A percentile compares a stretch with the other conserved stretches of the same genome.
Conservation (phyloP, 2,329 filamentous ascomycete genomes). For the Aspergillus calidoustus region DNA sequence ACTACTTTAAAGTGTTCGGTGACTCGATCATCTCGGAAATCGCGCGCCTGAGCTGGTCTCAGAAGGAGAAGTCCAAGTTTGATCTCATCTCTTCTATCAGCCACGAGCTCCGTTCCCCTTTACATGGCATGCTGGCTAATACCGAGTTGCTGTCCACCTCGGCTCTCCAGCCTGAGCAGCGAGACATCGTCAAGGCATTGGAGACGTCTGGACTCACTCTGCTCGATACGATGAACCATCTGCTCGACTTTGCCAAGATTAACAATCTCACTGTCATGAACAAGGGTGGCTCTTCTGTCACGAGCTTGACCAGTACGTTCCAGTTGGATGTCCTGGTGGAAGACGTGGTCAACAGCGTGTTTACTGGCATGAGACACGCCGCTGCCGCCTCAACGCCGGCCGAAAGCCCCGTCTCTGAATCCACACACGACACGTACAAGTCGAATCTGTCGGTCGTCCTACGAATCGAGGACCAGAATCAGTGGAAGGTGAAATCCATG, state of each 20-base stretch:
- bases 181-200: constrained; percentile 52
- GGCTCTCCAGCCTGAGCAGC: constrained; percentile 43
- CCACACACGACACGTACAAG: background rate
- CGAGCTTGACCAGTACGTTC: constrained; percentile 27
- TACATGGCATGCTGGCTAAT: constrained; percentile 55
- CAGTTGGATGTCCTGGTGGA: constrained; percentile 34
- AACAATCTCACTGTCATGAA: constrained; percentile 25
- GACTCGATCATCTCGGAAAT: constrained; percentile 43
- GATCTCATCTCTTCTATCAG: constrained; percentile 59
- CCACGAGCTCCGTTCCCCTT: constrained; percentile 56
- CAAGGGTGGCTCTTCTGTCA: constrained; percentile 3
- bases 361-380: constrained; percentile 23
- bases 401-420: background rate
- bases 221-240: constrained; percentile 52
- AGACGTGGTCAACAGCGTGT: constrained; percentile 26
- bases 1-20: constrained; percentile 42
- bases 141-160: constrained; percentile 56
- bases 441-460: constrained; percentile 23
- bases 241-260: constrained; percentile 39
- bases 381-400: constrained; percentile 17
- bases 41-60: constrained; percentile 38
- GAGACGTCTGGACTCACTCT: constrained; percentile 57
- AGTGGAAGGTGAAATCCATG: constrained; percentile 31
- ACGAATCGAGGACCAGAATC: constrained; percentile 20
- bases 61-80: constrained; percentile 53